Evolutionary conservation across 495 filamentous ascomycete species (phyloP), one percentile per base, ranked within the genome.

Genomic region (Penicillium taxi): DNA sequence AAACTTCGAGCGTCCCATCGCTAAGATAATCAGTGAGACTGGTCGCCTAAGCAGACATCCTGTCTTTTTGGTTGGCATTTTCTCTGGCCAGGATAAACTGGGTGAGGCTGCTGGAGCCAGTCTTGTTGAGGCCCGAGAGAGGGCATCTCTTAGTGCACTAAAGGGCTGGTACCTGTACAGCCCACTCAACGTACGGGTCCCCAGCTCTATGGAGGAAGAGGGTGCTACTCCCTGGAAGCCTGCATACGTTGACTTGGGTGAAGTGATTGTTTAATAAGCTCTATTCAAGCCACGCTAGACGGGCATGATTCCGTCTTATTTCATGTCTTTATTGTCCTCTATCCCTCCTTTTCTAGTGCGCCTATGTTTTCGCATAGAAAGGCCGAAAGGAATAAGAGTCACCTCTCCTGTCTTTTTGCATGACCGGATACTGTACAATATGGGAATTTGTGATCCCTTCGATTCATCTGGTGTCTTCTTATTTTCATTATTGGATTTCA

Each of bases 161-260:
- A 94, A 94, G 69, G 70, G 75, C 12, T 98, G 93, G 93, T 98
- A 96, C 62, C 68, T 96, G 39, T 98, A 98, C 62, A 84, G 77
- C 57, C 91, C 91, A 8, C 40, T 76, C 28, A 63, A 77, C 34
- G 75, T 78, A 9, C 70, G 73, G 25, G 69, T 95, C 31, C 91
- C 91, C 17, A 93, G 84, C 59, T 80, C 87, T 29, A 84, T 80
- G 60, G 81, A 93, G 47, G 77, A 70, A 26, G 63, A 73, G 41
- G 68, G 64, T n/a, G 72, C 70, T 39, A 63, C 59, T 36, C 66
- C 69, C 9, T 96, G 87, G 81, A 81, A 78, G 59, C 82, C 88
- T n/a, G 77, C 77, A 15, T 69, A 90, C 55, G 75, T 98, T 41
- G 91, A 98, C 69, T 69, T 80, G 46, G 91, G 91, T 22, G 91